phyloP scores from a whole-genome alignment of 202 grass and related monocot genomes.

The Digitaria exilis region DNA sequence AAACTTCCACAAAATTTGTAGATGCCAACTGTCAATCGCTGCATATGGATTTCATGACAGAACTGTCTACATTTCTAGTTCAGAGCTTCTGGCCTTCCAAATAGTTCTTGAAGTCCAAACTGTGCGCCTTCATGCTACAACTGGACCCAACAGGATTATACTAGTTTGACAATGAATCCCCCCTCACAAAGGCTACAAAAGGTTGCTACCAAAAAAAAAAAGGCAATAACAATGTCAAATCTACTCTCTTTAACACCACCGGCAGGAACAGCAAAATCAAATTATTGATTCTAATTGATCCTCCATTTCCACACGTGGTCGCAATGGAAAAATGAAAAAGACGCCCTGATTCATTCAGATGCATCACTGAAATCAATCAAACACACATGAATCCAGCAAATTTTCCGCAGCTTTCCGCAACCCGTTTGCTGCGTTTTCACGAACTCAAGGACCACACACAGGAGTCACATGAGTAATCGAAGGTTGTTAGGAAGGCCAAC shows the following conservation, averaged over 20 bases:
- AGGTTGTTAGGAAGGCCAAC: slow-evolving; percentile 31
- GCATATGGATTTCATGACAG: not conserved
- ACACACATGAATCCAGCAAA: slow-evolving; percentile 45
- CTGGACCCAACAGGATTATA: not conserved
- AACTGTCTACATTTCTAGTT: not conserved
- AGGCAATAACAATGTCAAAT: not conserved
- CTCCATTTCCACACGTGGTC: too few species aligned
- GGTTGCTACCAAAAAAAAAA: slow-evolving; percentile 14
- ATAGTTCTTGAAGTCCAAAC: not conserved
- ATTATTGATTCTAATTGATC: not conserved
- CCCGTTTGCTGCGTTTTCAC: slow-evolving; percentile 32
- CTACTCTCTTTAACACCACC: not conserved
- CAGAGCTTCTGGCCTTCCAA: too few species aligned
- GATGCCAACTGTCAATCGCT: not conserved
- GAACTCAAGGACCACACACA: slow-evolving; percentile 16
- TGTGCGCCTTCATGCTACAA: not conserved
- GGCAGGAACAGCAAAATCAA: not conserved
- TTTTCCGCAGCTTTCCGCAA: slow-evolving; percentile 20
- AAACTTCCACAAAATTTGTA: not conserved
- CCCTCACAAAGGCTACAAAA: slow-evolving; percentile 26
- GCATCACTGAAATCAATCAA: too few species aligned
- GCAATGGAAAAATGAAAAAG: too few species aligned
- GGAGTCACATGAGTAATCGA: slow-evolving; percentile 6
- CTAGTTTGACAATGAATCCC: slow-evolving; percentile 32
- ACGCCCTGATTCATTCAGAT: too few species aligned